Evolutionary conservation across 306 rosid species (phyloP), one percentile per base, ranked within the genome.

Genomic region (Cucurbita argyrosperma): DNA sequence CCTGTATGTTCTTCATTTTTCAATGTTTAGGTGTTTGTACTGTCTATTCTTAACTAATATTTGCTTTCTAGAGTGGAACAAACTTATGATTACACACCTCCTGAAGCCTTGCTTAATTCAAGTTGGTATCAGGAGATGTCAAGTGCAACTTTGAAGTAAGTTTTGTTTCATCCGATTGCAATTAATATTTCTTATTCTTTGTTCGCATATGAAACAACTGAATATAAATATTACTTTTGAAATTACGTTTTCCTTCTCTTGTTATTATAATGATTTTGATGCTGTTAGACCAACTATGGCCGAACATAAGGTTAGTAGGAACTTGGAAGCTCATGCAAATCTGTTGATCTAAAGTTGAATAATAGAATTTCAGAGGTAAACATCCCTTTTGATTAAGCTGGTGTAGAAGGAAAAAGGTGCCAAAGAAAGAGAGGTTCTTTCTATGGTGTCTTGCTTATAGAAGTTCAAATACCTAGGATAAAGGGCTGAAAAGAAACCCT

Each of bases 31-130:
- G 43, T 45, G 66, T 70, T 35, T 59, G 64, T 62, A 13, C 39
- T 42, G 45, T 50, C 53, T 59, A 54, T 52, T 40, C 75, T 77
- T 84, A 64, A 18, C 71, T 79, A 45, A 15, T 60, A 76, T 56
- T 75, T 77, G n/a, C 67, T 65, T 78, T 77, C 61, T 84, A 90
- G 98, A 76, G 91, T 90, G 65, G 98, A 93, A 78, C 98, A 93
- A 76, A 93, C 98, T 71, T 83, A 80, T 40, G 96, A 88, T 76
- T 93, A 93, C 80, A 73, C 90, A 51, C 91, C 98, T 82, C 96
- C 98, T 74, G 97, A 94, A 85, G 96, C 97, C 67, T 83, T 94
- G 58, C 89, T 94, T 66, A 84, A 90, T 83, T 80, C 90, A 80
- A 83, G 89, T 74, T 90, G 97, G 97, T 91, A 84, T 79, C 92